Evolutionary conservation across 1,284 basidiomycete genomes (phyloP).

Genomic region (Trichosporon faecale): DNA sequence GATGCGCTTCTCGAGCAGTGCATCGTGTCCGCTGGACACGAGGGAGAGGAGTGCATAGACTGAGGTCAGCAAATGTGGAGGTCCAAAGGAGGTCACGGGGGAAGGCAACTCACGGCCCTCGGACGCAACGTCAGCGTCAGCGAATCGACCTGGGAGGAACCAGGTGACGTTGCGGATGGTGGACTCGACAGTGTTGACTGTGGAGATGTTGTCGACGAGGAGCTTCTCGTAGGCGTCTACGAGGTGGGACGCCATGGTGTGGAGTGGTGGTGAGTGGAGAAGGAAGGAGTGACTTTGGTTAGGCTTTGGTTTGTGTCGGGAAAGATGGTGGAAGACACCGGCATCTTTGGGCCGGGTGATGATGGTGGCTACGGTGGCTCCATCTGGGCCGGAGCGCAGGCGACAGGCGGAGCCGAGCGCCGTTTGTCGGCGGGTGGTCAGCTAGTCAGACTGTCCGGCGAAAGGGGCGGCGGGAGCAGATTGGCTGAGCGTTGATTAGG

Average conservation of each 20-base stretch:
- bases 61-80: conserved; percentile 22
- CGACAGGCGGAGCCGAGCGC: background rate
- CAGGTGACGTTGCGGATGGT: conserved; percentile 84
- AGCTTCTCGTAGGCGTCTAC: conserved; percentile 68
- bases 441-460: background rate
- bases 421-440: background rate
- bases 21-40: conserved; percentile 67
- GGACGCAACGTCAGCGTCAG: conserved; percentile 89
- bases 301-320: background rate
- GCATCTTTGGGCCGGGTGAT: background rate
- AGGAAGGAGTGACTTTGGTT: background rate
- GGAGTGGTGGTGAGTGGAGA: background rate
- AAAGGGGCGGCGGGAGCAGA: background rate
- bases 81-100: conserved; percentile 13
- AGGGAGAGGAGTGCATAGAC: conserved; percentile 49
- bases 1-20: conserved; percentile 66
- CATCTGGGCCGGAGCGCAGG: background rate
- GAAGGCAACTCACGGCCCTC: conserved; percentile 70
- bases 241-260: conserved; percentile 20
- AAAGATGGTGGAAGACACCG: background rate
- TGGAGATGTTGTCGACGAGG: conserved; percentile 74
- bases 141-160: conserved; percentile 92
- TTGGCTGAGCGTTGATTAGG: background rate
- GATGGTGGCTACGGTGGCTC: background rate
- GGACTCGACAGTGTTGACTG: conserved; percentile 82